phyloP scores from a whole-genome alignment of 768 basidiomycete species.

The Coprinopsis marcescibilis region DNA sequence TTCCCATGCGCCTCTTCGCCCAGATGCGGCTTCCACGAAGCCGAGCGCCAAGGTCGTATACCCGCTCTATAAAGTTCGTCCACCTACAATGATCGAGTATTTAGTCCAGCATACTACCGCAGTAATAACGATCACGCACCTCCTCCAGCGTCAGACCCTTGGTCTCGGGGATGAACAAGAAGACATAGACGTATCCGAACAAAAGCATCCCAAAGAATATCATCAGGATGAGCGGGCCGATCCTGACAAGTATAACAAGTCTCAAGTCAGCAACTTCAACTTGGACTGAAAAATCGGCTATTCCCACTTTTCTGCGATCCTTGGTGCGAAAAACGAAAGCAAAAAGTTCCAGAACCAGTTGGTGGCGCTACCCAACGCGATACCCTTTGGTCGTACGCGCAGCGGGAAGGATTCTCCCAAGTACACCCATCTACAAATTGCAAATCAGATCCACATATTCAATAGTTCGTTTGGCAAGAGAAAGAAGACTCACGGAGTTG shows the following conservation, averaged over 20 bases:
- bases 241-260: constrained; percentile 27
- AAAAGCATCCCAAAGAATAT: constrained; percentile 73
- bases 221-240: constrained; percentile 69
- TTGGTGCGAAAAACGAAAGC: constrained; percentile 65
- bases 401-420: constrained; percentile 78
- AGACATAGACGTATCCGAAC: constrained; percentile 68
- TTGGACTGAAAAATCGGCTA: background rate
- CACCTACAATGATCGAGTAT: constrained; percentile 33
- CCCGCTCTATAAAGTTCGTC: constrained; percentile 71
- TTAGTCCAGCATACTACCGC: background rate
- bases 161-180: constrained; percentile 75
- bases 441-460: background rate
- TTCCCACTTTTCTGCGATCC: constrained; percentile 50
- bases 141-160: constrained; percentile 74
- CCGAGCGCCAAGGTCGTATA: constrained; percentile 61
- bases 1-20: constrained; percentile 35
- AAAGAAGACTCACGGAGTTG: constrained; percentile 42
- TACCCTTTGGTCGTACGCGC: constrained; percentile 70
- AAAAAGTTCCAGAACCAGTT: constrained; percentile 70
- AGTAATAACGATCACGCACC: constrained; percentile 25
- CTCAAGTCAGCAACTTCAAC: background rate
- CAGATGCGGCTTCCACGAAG: constrained; percentile 50
- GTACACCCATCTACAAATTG: constrained; percentile 58
- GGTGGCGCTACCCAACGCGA: constrained; percentile 63
- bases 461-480: background rate